Percentiles rank a stretch among this genome's conserved stretches.
Evolutionary conservation across 176 grass and related monocot species (phyloP).

Genomic region (Zizania latifolia): DNA sequence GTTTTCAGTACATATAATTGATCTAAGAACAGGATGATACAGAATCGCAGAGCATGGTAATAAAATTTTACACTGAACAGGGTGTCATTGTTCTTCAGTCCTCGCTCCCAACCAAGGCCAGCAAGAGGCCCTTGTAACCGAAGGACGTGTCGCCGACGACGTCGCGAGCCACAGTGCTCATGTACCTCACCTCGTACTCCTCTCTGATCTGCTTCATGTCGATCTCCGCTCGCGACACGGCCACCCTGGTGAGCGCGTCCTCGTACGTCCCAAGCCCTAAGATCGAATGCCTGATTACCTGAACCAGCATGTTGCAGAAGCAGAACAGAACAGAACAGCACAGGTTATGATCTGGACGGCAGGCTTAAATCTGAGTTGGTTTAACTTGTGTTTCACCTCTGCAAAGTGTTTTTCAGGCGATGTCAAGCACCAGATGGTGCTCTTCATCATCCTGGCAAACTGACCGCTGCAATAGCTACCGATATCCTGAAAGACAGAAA

Average conservation of each 20-base stretch:
- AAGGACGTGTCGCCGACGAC: conserved; percentile 61
- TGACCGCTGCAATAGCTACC: conserved; percentile 26
- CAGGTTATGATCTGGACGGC: not conserved
- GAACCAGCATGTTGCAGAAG: not conserved
- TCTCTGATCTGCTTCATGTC: conserved; percentile 75
- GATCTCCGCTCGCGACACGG: conserved; percentile 65
- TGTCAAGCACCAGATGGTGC: conserved; percentile 54
- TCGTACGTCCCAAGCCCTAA: conserved; percentile 73
- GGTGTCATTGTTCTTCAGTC: not conserved
- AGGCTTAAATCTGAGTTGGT: not conserved
- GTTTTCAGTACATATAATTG: too few relatives aligned
- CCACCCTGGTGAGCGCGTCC: conserved; percentile 67
- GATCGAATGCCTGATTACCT: conserved; percentile 71
- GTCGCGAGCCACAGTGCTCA: conserved; percentile 47
- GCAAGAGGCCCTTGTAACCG: conserved; percentile 56
- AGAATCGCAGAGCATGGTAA: not conserved
- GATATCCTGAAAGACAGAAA: conserved; percentile 45
- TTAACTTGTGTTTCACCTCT: conserved; percentile 37
- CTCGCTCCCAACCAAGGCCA: conserved; percentile 46
- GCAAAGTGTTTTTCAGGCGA: conserved; percentile 81
- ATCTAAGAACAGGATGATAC: too few relatives aligned
- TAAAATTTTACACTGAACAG: not conserved
- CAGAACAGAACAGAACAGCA: not conserved
- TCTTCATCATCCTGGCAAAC: conserved; percentile 44
- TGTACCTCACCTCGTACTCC: conserved; percentile 54